Conservation (phyloP, 768 basidiomycete species). For the Cubamyces lactineus region DNA sequence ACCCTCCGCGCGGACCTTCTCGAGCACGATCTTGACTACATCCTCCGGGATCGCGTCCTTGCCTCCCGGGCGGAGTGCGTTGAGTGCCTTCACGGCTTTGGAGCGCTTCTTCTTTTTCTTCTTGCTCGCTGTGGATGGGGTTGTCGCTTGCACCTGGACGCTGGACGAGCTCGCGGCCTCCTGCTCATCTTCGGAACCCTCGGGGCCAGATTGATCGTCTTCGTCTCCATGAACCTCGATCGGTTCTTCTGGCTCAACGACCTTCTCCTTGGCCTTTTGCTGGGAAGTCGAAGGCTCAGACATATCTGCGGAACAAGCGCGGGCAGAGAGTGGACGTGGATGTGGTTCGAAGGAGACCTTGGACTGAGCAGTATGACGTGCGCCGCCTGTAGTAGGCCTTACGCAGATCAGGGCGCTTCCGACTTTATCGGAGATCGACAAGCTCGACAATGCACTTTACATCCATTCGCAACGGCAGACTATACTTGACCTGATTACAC, state of each 20-base stretch:
- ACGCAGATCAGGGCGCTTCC: constrained; percentile 7
- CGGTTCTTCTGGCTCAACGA: constrained; percentile 39
- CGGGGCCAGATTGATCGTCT: constrained; percentile 20
- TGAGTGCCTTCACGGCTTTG: constrained; percentile 58
- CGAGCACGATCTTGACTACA: constrained; percentile 67
- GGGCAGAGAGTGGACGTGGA: background rate
- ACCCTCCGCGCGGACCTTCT: constrained; percentile 62
- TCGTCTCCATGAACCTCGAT: constrained; percentile 21
- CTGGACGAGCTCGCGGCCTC: constrained; percentile 22
- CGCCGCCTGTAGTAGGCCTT: background rate
- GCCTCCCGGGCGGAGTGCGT: constrained; percentile 50
- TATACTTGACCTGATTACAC: too few species aligned
- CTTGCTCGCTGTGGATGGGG: constrained; percentile 51
- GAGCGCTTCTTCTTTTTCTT: constrained; percentile 93
- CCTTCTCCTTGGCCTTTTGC: constrained; percentile 45
- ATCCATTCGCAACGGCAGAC: background rate
- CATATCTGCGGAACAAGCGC: constrained; percentile 16
- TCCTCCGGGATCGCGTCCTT: constrained; percentile 55
- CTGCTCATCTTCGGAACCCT: constrained; percentile 39
- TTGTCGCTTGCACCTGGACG: constrained; percentile 32
- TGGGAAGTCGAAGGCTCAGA: constrained; percentile 37
- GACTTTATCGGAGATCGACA: background rate
- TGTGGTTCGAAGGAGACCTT: background rate
- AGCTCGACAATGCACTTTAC: too few species aligned
- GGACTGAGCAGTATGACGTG: constrained; percentile 1